Percentiles rank a stretch among this genome's conserved stretches.
Conservation (phyloP, 1,284 basidiomycete species). For the Inonotus hispidus region DNA sequence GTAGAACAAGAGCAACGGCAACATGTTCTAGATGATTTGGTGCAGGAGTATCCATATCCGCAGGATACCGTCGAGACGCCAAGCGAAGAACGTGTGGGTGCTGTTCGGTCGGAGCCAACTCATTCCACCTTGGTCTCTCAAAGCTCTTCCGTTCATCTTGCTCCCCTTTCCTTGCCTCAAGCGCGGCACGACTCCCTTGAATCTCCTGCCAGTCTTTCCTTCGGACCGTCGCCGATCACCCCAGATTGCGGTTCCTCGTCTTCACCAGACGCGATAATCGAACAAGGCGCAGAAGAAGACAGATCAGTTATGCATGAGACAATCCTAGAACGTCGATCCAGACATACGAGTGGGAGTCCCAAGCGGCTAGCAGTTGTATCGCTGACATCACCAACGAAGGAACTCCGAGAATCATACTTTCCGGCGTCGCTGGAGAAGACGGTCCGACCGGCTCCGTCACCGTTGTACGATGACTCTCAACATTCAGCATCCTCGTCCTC, state of each 20-base stretch:
- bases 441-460: constrained; percentile 11
- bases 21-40: not conserved
- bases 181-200: not conserved
- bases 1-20: not conserved
- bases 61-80: not conserved
- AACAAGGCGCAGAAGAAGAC: not conserved
- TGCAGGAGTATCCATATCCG: not conserved
- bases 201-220: constrained; percentile 7
- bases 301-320: not conserved
- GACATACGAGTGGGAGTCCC: constrained; percentile 4
- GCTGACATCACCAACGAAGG: constrained; percentile 16
- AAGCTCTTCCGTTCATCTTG: not conserved
- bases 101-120: not conserved
- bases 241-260: not conserved
- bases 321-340: constrained; percentile 1
- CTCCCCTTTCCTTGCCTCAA: not conserved
- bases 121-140: not conserved
- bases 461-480: constrained; percentile 3
- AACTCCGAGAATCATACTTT: constrained; percentile 1
- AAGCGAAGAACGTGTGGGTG: not conserved
- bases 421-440: constrained; percentile 14
- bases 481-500: constrained; percentile 26
- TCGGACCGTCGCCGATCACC: constrained; percentile 14
- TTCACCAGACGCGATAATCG: constrained; percentile 11
- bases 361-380: constrained; percentile 8